phyloP scores from a whole-genome alignment of 352 stramenopile genomes.

The Globisporangium paddicum region DNA sequence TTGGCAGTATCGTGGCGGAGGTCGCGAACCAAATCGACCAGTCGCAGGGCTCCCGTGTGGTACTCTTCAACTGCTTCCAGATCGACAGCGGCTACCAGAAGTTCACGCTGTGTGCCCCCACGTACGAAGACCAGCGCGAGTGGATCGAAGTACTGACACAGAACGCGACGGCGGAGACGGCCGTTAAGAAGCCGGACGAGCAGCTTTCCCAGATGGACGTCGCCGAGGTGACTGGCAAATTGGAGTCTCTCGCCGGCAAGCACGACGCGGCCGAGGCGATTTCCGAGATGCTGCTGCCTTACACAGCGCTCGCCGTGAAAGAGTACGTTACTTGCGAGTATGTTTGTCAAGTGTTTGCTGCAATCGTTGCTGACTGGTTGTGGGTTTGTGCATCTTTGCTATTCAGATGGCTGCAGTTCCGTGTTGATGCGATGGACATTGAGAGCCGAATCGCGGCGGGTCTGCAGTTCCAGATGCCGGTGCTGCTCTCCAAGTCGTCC shows the following conservation, averaged over 20 bases:
- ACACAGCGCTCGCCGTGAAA: slow-evolving; percentile 82
- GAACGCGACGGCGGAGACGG: slow-evolving; percentile 79
- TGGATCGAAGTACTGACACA: slow-evolving; percentile 87
- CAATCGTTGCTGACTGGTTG: slow-evolving; percentile 14
- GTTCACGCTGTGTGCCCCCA: slow-evolving; percentile 76
- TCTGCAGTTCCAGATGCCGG: slow-evolving; percentile 76
- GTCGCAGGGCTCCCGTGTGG: slow-evolving; percentile 76
- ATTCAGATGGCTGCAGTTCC: slow-evolving; percentile 77
- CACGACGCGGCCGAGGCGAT: slow-evolving; percentile 65
- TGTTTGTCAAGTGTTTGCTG: background rate
- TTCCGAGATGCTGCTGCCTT: slow-evolving; percentile 60
- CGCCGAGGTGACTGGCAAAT: slow-evolving; percentile 61
- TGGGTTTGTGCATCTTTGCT: slow-evolving; percentile 3
- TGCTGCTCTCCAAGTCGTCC: slow-evolving; percentile 84
- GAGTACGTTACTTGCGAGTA: slow-evolving; percentile 49
- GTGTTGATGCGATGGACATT: slow-evolving; percentile 83
- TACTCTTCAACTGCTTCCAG: slow-evolving; percentile 85
- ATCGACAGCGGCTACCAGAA: slow-evolving; percentile 82
- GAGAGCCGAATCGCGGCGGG: slow-evolving; percentile 77
- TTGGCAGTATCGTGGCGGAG: slow-evolving; percentile 72
- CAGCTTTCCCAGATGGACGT: slow-evolving; percentile 70
- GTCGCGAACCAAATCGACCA: slow-evolving; percentile 87
- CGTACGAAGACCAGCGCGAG: slow-evolving; percentile 86
- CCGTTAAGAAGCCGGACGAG: slow-evolving; percentile 70
- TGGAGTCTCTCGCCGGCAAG: slow-evolving; percentile 82